Evolutionary conservation across 2,329 filamentous ascomycete species (phyloP), one percentile per base, ranked within the genome.

Genomic region (Pestalotiopsis sp.): DNA sequence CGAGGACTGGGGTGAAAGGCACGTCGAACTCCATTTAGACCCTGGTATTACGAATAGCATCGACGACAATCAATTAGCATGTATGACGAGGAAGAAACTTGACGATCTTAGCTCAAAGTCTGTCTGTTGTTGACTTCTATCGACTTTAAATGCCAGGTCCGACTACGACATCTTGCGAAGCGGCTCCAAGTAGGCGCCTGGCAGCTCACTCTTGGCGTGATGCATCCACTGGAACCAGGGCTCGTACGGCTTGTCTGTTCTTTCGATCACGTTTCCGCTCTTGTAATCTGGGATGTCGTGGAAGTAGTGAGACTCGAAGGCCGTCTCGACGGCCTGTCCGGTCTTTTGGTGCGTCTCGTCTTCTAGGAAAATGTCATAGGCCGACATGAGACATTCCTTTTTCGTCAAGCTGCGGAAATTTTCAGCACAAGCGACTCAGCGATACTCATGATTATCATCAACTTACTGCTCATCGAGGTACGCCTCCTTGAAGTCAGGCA

Each of bases 141-240:
- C 1, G 7, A 31, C 31, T 31, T 9, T 31, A 7, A 6, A 9
- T 31, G 31, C 1, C 4, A 7, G n/a, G 25, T 27, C 23, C 23
- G 9, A 6, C 23, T 59, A 59, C 23, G 25, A 27, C 57, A 36
- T 27, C 17, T 63, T 38, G 4, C 61, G 25, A 23, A 63, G 36
- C 38, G 38, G 61, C 0, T 63, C 61, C 38, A 63, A 17, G n/a
- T 63, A 63, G 3, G 61, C 61, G 11, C 61, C 61, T 6, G 61
- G 61, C 11, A 72, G 56, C 2, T 65, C 71, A 67, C 72, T 73
- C 39, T 58, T 66, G 64, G 71, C 71, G 11, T 70, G 68, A n/a
- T 75, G 73, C 17, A 74, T 65, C 66, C 68, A 69, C 56, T 61
- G 56, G 52, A 74, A 75, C 72, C 71, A 75, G 1, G 71, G 70